These are phyloP conservation scores for Phoma herbarum DNA, from an alignment of 2,329 filamentous ascomycete genomes.

Conservation along the genomic window DNA sequence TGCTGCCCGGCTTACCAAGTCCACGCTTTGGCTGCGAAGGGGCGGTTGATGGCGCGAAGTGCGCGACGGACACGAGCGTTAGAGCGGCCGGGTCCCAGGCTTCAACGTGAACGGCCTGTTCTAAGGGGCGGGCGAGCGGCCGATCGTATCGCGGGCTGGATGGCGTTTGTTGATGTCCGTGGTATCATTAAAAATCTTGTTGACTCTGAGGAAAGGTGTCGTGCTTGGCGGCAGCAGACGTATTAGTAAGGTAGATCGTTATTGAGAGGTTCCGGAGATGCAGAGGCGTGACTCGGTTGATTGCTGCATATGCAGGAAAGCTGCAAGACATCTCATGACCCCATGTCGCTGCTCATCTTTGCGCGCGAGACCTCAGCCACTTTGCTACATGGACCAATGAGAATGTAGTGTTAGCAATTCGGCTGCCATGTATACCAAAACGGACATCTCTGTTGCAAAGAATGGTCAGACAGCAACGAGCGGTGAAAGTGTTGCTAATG, in stretches of 20 bases:
- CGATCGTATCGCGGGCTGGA: slow-evolving; percentile 5
- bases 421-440: slow-evolving; percentile 11
- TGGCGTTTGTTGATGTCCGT: slow-evolving; percentile 5
- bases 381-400: slow-evolving; percentile 3
- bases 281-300: slow-evolving; percentile 10
- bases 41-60: not conserved
- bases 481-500: slow-evolving; percentile 17
- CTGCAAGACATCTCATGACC: slow-evolving; percentile 23
- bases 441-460: slow-evolving; percentile 4
- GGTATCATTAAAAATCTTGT: not conserved
- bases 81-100: slow-evolving; percentile 11
- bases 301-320: slow-evolving; percentile 16
- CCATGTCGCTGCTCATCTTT: slow-evolving; percentile 14
- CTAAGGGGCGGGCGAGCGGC: slow-evolving; percentile 1
- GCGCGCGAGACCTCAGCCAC: slow-evolving; percentile 17
- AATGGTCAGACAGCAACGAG: slow-evolving; percentile 12
- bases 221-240: slow-evolving; percentile 5
- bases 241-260: slow-evolving; percentile 10
- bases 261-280: slow-evolving; percentile 9
- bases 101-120: slow-evolving; percentile 9
- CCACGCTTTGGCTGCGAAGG: slow-evolving; percentile 2
- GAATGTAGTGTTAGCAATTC: slow-evolving; percentile 5
- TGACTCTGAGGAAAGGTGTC: slow-evolving; percentile 6
- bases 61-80: slow-evolving; percentile 17
- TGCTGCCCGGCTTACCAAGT: not conserved